Evolutionary conservation across 345 rosid genomes (phyloP).

Genomic region (Clarkia xantiana): DNA sequence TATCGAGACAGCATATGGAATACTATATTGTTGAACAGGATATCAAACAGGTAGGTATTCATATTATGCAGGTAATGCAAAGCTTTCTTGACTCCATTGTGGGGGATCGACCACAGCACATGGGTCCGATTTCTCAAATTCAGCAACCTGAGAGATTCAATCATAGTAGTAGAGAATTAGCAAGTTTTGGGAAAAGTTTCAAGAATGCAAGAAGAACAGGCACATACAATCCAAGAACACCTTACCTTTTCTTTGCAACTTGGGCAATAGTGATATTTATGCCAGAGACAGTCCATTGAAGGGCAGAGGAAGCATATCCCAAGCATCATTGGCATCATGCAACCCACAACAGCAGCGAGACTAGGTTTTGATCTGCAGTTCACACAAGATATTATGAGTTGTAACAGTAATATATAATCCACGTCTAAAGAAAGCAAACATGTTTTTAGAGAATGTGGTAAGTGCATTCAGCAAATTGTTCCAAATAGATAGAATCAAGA

Average conservation of each 20-base stretch:
- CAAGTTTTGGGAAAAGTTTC: not conserved
- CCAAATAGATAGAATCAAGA: too few species aligned
- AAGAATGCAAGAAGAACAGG: not conserved
- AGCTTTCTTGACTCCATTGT: constrained; percentile 63
- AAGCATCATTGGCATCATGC: constrained; percentile 90
- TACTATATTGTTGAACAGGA: too few species aligned
- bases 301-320: constrained; percentile 89
- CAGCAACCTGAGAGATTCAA: constrained; percentile 45
- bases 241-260: constrained; percentile 54
- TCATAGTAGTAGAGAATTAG: not conserved
- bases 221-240: not conserved
- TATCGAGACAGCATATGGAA: too few species aligned
- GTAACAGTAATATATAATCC: too few species aligned
- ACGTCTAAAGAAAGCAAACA: too few species aligned
- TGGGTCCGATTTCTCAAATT: constrained; percentile 72
- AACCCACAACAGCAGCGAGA: constrained; percentile 77
- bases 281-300: constrained; percentile 97
- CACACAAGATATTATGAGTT: too few species aligned
- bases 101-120: constrained; percentile 77
- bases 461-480: not conserved
- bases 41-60: not conserved
- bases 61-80: constrained; percentile 53
- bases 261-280: constrained; percentile 87
- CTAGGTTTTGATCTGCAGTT: constrained; percentile 72
- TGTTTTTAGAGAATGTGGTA: too few species aligned